A percentile compares a stretch with the other conserved stretches of the same genome.
Evolutionary conservation across 2,329 filamentous ascomycete genomes (phyloP).

Genomic region (Aspergillus calidoustus): DNA sequence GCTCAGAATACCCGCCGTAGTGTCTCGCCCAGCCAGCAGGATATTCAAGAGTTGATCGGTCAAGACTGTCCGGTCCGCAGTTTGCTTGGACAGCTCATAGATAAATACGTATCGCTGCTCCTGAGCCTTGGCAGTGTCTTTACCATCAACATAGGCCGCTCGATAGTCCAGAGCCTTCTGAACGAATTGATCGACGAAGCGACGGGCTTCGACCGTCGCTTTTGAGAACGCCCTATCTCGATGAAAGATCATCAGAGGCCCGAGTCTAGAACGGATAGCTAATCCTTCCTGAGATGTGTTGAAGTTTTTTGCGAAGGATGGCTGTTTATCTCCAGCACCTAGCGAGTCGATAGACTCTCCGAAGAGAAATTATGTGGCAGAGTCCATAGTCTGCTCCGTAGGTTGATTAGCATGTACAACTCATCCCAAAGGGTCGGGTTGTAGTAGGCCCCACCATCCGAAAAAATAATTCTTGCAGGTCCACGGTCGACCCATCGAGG

Average conservation of each 20-base stretch:
- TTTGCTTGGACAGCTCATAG: slow-evolving; percentile 52
- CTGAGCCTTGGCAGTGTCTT: not conserved
- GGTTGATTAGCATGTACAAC: too few species aligned
- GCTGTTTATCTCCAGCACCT: slow-evolving; percentile 50
- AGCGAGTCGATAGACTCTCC: slow-evolving; percentile 57
- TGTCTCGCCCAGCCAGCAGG: slow-evolving; percentile 59
- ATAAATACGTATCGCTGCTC: slow-evolving; percentile 52
- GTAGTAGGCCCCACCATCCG: too few species aligned
- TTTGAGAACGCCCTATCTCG: too few species aligned
- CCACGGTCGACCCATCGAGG: slow-evolving; percentile 57
- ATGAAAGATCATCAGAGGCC: too few species aligned
- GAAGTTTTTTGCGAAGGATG: slow-evolving; percentile 41
- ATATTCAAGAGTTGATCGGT: slow-evolving; percentile 57
- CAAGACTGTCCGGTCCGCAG: slow-evolving; percentile 52
- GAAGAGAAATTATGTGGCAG: slow-evolving; percentile 83
- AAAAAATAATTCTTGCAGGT: slow-evolving; percentile 79
- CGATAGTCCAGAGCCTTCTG: too few species aligned
- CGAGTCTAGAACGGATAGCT: not conserved
- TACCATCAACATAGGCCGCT: too few species aligned
- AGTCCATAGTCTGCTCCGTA: slow-evolving; percentile 74
- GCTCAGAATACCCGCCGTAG: slow-evolving; percentile 53
- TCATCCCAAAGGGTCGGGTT: too few species aligned
- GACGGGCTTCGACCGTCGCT: too few species aligned
- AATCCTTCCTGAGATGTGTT: not conserved
- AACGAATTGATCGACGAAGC: too few species aligned